Evolutionary conservation across 2,329 filamentous ascomycete species (phyloP).

Genomic region (Trichothecium roseum): DNA sequence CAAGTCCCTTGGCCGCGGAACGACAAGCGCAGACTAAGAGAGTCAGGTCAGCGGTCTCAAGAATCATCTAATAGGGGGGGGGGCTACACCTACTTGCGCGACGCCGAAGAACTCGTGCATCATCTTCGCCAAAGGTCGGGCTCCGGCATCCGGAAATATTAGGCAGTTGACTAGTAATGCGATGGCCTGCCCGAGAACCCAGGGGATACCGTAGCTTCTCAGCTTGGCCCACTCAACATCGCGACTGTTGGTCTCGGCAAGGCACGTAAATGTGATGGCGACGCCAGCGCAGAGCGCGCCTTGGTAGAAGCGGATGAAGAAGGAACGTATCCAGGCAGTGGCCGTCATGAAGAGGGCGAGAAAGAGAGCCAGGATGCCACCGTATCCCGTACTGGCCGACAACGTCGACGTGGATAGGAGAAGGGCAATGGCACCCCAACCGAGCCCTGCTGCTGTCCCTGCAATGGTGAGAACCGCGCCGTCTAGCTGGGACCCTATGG

Average conservation of each 20-base stretch:
- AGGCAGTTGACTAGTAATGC: conserved; percentile 35
- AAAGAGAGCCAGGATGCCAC: conserved; percentile 44
- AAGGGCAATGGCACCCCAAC: conserved; percentile 43
- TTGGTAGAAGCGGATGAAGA: conserved; percentile 46
- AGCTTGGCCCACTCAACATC: conserved; percentile 38
- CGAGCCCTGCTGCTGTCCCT: conserved; percentile 42
- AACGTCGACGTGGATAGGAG: conserved; percentile 41
- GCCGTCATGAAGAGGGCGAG: conserved; percentile 40
- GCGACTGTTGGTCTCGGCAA: conserved; percentile 35
- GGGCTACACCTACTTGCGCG: conserved; percentile 30
- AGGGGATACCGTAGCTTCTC: conserved; percentile 42
- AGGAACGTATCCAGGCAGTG: conserved; percentile 42
- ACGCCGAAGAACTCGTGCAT: conserved; percentile 35
- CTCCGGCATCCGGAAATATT: conserved; percentile 45
- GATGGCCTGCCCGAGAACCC: conserved; percentile 43
- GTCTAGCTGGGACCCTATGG: conserved; percentile 46
- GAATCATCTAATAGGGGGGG: too few species aligned
- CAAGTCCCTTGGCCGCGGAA: conserved; percentile 17
- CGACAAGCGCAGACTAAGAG: conserved; percentile 19
- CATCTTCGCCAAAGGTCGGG: conserved; percentile 36
- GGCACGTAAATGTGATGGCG: conserved; percentile 40
- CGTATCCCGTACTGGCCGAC: conserved; percentile 35
- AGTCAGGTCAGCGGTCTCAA: not conserved
- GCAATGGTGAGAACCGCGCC: conserved; percentile 41
- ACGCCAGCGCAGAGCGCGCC: conserved; percentile 43